phyloP scores from a whole-genome alignment of 2,329 filamentous ascomycete genomes.

The Biscogniauxia mediterranea region DNA sequence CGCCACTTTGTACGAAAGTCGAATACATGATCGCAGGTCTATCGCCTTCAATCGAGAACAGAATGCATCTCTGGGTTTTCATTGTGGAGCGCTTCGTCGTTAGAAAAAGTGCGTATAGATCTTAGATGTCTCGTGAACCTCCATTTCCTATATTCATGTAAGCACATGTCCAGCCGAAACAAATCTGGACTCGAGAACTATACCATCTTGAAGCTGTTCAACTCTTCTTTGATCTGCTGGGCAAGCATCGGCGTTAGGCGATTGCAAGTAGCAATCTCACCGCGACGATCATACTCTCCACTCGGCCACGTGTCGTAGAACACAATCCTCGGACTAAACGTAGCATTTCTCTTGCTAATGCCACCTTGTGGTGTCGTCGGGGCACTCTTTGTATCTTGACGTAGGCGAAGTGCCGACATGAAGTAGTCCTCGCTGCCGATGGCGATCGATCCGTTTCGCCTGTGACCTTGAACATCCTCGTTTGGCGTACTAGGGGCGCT shows the following conservation, averaged over 20 bases:
- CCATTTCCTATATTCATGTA: constrained; percentile 80
- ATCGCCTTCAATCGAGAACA: constrained; percentile 34
- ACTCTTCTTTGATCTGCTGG: constrained; percentile 98
- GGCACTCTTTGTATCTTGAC: constrained; percentile 74
- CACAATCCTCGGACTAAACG: constrained; percentile 88
- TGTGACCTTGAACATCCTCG: constrained; percentile 69
- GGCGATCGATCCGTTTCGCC: constrained; percentile 66
- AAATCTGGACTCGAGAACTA: constrained; percentile 30
- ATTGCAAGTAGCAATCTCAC: constrained; percentile 97
- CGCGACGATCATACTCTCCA: constrained; percentile 91
- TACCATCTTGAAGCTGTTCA: constrained; percentile 99
- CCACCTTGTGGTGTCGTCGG: constrained; percentile 72
- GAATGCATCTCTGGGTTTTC: constrained; percentile 29
- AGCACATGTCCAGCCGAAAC: constrained; percentile 31
- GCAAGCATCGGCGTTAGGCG: constrained; percentile 94
- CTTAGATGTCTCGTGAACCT: constrained; percentile 98
- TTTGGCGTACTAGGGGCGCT: constrained; percentile 86
- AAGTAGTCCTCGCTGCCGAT: constrained; percentile 90
- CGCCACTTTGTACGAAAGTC: constrained; percentile 48
- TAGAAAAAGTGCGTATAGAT: constrained; percentile 99
- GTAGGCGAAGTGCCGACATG: constrained; percentile 70
- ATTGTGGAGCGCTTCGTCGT: constrained; percentile 44
- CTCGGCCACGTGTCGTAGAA: constrained; percentile 97
- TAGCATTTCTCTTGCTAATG: constrained; percentile 58
- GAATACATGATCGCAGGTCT: constrained; percentile 48